Evolutionary conservation across 208 protist genomes (phyloP), one percentile per base, ranked within the genome.

Genomic region (Naegleria lovaniensis): DNA sequence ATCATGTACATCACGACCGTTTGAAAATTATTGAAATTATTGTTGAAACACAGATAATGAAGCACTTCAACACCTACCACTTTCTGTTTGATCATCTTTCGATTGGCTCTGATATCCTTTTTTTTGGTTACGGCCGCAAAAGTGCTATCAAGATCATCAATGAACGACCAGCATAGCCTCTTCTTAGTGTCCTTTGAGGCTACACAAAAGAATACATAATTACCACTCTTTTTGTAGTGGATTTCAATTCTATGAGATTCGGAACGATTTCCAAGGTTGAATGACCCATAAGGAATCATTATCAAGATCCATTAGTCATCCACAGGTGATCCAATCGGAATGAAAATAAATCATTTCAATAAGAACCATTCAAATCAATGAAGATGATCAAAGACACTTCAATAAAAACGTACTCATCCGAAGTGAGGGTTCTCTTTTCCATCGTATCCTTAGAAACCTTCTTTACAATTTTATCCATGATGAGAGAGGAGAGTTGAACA

Each of bases 201-300:
- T 15, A 89, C 85, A 40, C 85, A 89, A 40, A 89, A 89, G 7
- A 40, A 58, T 9, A 67, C 25, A 41, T 89, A 67, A 22, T 67
- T 39, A 16, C 48, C 48, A 40, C 48, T 67, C 11, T 67, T 41
- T 40, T 89, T 89, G n/a, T 89, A 89, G 25, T 89, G 85, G 13
- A 89, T 79, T 79, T 79, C 67, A 19, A 79, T 36, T 79, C 67
- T n/a, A n/a, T n/a, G n/a, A n/a, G n/a, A n/a, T n/a, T n/a, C n/a
- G n/a, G n/a, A n/a, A n/a, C n/a, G n/a, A n/a, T n/a, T n/a, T n/a
- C n/a, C n/a, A n/a, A n/a, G n/a, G n/a, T n/a, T n/a, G n/a, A n/a
- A n/a, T n/a, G n/a, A n/a, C n/a, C n/a, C n/a, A n/a, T n/a, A n/a
- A n/a, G n/a, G n/a, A n/a, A n/a, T n/a, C n/a, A n/a, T n/a, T n/a